These are phyloP conservation scores for Dendrobium chrysotoxum DNA, from an alignment of 106 monocot genomes.

Conservation along the genomic window DNA sequence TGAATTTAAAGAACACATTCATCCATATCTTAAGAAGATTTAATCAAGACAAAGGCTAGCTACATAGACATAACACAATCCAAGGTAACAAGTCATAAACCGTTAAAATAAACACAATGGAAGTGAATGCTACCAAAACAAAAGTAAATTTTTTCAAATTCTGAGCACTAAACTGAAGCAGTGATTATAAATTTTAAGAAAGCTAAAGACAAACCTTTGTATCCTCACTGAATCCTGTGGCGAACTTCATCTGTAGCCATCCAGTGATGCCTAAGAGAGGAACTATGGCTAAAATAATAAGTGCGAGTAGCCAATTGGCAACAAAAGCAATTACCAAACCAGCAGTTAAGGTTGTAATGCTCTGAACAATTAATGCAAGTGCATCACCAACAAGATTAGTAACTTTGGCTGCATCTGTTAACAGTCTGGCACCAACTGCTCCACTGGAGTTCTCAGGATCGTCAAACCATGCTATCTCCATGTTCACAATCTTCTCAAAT, in stretches of 20 bases:
- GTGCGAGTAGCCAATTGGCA: constrained; percentile 23
- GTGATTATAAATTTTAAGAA: too few species aligned
- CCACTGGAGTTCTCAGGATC: constrained; percentile 30
- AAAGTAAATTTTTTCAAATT: too few species aligned
- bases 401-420: constrained; percentile 30
- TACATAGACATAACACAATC: too few species aligned
- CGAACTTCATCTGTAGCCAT: constrained; percentile 32
- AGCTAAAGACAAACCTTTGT: constrained; percentile 22
- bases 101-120: too few species aligned
- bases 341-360: constrained; percentile 16
- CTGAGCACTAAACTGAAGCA: too few species aligned
- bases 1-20: too few species aligned
- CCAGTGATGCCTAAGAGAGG: constrained; percentile 30
- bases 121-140: too few species aligned
- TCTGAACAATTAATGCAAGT: constrained; percentile 24
- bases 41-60: too few species aligned
- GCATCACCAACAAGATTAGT: constrained; percentile 33
- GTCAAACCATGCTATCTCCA: constrained; percentile 13
- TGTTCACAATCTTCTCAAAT: constrained; percentile 31
- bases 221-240: constrained; percentile 25
- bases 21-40: too few species aligned
- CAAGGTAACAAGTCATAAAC: too few species aligned
- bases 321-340: constrained; percentile 32
- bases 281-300: constrained; percentile 24
- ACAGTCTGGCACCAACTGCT: constrained; percentile 33